Conservation (phyloP, 2,329 filamentous ascomycete species). For the Graphilbum fragrans region DNA sequence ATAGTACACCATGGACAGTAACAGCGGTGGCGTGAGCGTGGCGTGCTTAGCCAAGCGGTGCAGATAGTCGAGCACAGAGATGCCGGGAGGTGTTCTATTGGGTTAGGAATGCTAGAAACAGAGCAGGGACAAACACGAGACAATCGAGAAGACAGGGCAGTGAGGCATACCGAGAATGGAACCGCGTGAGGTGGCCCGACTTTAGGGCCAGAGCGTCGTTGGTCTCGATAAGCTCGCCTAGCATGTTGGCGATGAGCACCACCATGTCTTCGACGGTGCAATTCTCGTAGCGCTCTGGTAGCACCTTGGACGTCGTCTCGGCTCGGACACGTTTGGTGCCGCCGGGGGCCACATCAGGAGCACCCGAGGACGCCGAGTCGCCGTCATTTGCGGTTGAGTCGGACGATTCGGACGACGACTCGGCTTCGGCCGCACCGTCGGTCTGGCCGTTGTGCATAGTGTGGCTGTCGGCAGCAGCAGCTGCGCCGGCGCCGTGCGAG, state of each 20-base stretch:
- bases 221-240: conserved; percentile 84
- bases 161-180: conserved; percentile 68
- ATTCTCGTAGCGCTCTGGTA: conserved; percentile 68
- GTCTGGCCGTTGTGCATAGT: too few relatives aligned
- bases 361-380: conserved; percentile 8
- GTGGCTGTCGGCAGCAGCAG: neutral
- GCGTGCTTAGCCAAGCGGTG: conserved; percentile 88
- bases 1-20: conserved; percentile 99
- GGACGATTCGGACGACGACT: too few relatives aligned
- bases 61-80: conserved; percentile 89
- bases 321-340: conserved; percentile 40
- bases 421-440: too few relatives aligned
- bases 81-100: conserved; percentile 59
- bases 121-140: neutral
- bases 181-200: conserved; percentile 78
- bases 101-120: neutral
- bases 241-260: conserved; percentile 84
- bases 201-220: conserved; percentile 82
- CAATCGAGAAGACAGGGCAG: neutral
- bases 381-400: too few relatives aligned
- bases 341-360: neutral
- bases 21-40: conserved; percentile 79
- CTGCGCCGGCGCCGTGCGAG: conserved; percentile 20
- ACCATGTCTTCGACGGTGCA: conserved; percentile 81
- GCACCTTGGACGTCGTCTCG: conserved; percentile 38